Evolutionary conservation across 2,329 filamentous ascomycete genomes (phyloP).

Genomic region (Aspergillus ruber): DNA sequence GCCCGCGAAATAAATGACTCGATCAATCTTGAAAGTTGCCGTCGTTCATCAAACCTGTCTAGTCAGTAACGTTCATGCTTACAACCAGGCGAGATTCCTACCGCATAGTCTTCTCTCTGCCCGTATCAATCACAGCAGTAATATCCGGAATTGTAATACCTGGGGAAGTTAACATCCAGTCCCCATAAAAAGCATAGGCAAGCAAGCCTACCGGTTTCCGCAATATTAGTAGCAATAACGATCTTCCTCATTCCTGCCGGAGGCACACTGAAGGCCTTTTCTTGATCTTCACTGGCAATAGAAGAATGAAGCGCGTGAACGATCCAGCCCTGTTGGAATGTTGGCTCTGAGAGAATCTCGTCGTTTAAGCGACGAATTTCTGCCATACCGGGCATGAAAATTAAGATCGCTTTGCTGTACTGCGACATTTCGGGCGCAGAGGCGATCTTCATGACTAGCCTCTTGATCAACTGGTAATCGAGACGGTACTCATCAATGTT

Average conservation of each 20-base stretch:
- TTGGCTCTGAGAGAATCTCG: conserved; percentile 67
- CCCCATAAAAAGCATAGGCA: neutral
- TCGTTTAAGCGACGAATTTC: conserved; percentile 88
- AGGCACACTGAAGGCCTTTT: conserved; percentile 82
- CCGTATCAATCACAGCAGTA: conserved; percentile 92
- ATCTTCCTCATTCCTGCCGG: conserved; percentile 81
- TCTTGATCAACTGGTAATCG: conserved; percentile 78
- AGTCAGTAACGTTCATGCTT: neutral
- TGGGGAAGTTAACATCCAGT: conserved; percentile 7
- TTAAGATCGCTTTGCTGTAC: conserved; percentile 85
- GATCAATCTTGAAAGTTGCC: conserved; percentile 82
- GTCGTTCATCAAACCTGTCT: conserved; percentile 74
- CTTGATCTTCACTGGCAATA: conserved; percentile 93
- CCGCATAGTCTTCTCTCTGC: conserved; percentile 92
- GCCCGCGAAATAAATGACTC: conserved; percentile 94
- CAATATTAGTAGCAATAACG: conserved; percentile 94
- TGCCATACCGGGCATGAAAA: conserved; percentile 90
- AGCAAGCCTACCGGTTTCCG: conserved; percentile 67
- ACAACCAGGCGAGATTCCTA: conserved; percentile 13
- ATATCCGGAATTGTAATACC: conserved; percentile 93
- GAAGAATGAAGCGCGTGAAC: conserved; percentile 88
- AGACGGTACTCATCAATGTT: conserved; percentile 87
- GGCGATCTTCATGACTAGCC: conserved; percentile 70
- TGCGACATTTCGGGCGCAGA: conserved; percentile 57
- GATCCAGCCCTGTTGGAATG: conserved; percentile 71